A percentile compares a stretch with the other conserved stretches of the same genome.
phyloP scores from a whole-genome alignment of 768 basidiomycete species.

The Boletus rubroflammeus region DNA sequence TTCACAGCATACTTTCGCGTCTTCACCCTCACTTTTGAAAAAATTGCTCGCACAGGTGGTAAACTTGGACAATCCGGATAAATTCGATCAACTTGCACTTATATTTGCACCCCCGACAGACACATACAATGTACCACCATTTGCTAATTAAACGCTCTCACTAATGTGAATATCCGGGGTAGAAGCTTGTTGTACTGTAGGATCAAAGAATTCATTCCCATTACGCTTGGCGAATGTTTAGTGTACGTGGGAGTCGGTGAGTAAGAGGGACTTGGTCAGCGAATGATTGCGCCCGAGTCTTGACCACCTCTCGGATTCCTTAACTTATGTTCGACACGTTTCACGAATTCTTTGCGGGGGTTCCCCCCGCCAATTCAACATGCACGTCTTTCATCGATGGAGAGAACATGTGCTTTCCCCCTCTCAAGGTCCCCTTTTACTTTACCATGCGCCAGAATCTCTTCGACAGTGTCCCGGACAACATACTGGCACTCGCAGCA shows the following conservation, averaged over 20 bases:
- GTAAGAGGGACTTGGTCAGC: background rate
- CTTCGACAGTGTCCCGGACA: constrained; percentile 63
- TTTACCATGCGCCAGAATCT: constrained; percentile 44
- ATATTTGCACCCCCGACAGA: constrained; percentile 27
- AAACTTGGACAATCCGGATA: constrained; percentile 32
- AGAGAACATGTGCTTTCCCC: constrained; percentile 36
- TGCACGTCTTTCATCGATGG: constrained; percentile 34
- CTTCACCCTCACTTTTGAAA: constrained; percentile 15
- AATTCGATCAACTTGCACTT: constrained; percentile 24
- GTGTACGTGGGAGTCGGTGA: constrained; percentile 12
- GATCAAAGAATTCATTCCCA: constrained; percentile 20
- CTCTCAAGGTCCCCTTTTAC: constrained; percentile 50
- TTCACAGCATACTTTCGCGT: constrained; percentile 6
- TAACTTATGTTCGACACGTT: constrained; percentile 17
- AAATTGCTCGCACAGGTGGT: constrained; percentile 18
- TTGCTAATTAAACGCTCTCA: constrained; percentile 28
- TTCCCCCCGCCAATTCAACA: constrained; percentile 32
- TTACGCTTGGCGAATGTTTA: background rate
- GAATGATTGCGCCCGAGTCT: no score
- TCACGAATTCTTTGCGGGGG: constrained; percentile 6
- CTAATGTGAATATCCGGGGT: constrained; percentile 32
- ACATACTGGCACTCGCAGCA: constrained; percentile 61
- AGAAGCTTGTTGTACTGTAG: constrained; percentile 35
- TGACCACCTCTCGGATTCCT: background rate
- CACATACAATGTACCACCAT: constrained; percentile 31